These are phyloP conservation scores for Castanea sativa DNA, from an alignment of 306 rosid species.

Conservation along the genomic window DNA sequence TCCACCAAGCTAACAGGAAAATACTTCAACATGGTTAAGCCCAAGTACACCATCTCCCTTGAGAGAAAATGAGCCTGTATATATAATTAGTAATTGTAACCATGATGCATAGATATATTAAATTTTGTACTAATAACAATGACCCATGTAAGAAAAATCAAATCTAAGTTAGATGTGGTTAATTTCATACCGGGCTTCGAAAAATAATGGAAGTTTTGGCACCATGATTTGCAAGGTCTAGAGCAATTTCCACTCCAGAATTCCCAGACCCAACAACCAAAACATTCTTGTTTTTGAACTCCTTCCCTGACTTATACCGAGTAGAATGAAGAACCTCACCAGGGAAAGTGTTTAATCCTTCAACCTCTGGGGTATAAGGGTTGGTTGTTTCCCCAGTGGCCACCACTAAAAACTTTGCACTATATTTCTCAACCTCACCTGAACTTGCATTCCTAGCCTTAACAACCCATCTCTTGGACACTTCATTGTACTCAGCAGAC, in stretches of 20 bases:
- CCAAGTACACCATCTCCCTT: conserved; percentile 41
- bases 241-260: conserved; percentile 73
- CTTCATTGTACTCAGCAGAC: conserved; percentile 31
- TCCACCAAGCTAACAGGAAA: conserved; percentile 49
- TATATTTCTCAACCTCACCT: conserved; percentile 41
- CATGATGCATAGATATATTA: no score
- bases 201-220: conserved; percentile 54
- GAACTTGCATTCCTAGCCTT: conserved; percentile 18
- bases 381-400: conserved; percentile 58
- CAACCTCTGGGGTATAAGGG: conserved; percentile 46
- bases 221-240: conserved; percentile 51
- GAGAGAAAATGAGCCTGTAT: conserved; percentile 63
- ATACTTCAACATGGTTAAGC: conserved; percentile 41
- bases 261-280: conserved; percentile 80
- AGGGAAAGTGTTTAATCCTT: conserved; percentile 41
- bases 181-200: conserved; percentile 58
- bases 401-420: conserved; percentile 48
- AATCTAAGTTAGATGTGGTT: not conserved
- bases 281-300: conserved; percentile 40
- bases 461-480: conserved; percentile 40
- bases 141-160: no score
- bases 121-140: no score
- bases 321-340: conserved; percentile 70
- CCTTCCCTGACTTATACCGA: conserved; percentile 37
- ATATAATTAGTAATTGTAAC: not conserved